Conservation (phyloP, 2,329 filamentous ascomycete genomes). For the Ceratocystis lukuohia region DNA sequence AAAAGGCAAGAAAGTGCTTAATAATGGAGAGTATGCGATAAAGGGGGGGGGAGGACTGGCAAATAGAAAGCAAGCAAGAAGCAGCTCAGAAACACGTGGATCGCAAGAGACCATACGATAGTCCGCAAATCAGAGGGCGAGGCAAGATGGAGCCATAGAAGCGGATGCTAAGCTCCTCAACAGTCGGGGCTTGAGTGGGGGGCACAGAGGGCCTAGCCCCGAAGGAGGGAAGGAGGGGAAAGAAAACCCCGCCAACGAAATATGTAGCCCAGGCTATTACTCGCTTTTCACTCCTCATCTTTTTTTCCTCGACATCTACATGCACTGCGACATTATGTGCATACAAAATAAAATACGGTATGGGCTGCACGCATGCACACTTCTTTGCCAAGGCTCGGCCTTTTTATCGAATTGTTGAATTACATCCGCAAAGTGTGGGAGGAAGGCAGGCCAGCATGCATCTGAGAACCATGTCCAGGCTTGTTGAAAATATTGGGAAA, state of each 20-base stretch:
- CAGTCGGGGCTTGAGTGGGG: background rate
- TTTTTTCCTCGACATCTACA: background rate
- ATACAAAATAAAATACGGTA: background rate
- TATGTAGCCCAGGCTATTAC: background rate
- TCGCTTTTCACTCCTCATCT: background rate
- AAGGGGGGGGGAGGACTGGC: background rate
- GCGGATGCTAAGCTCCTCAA: background rate
- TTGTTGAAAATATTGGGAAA: too few relatives aligned
- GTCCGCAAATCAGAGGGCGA: background rate
- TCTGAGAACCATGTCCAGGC: too few relatives aligned
- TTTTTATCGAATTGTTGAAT: background rate
- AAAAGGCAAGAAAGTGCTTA: too few relatives aligned
- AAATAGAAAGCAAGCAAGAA: slow-evolving; percentile 2
- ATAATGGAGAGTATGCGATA: too few relatives aligned
- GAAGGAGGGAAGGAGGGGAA: too few relatives aligned
- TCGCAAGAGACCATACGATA: background rate
- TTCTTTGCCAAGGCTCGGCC: background rate
- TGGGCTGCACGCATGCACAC: background rate
- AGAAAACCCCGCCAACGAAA: background rate
- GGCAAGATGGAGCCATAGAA: background rate
- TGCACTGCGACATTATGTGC: slow-evolving; percentile 1
- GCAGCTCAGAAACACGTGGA: background rate
- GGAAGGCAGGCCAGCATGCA: too few relatives aligned
- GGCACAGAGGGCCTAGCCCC: background rate
- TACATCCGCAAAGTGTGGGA: background rate